These are phyloP conservation scores for Chytriomyces confervae DNA, from an alignment of 192 early-diverging fungal species.

Conservation along the genomic window DNA sequence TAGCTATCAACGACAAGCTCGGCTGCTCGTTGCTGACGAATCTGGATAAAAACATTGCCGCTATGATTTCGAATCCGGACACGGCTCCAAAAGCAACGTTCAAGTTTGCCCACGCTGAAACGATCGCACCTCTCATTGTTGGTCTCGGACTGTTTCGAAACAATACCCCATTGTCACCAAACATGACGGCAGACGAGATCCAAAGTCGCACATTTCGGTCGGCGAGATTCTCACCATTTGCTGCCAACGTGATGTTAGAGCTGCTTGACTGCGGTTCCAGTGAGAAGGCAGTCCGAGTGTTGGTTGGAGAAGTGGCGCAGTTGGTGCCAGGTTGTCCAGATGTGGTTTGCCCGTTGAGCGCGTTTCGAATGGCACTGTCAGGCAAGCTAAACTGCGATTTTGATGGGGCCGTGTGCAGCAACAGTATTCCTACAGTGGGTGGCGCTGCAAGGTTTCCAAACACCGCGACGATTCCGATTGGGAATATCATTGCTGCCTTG, in stretches of 20 bases:
- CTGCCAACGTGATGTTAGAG: constrained; percentile 43
- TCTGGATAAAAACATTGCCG: constrained; percentile 32
- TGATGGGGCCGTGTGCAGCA: constrained; percentile 38
- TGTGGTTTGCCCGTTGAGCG: constrained; percentile 10
- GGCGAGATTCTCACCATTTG: constrained; percentile 34
- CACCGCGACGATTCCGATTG: neutral
- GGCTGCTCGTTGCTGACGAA: constrained; percentile 43
- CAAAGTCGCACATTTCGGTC: constrained; percentile 21
- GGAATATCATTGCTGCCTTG: neutral
- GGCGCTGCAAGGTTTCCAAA: constrained; percentile 18
- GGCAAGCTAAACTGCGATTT: constrained; percentile 44
- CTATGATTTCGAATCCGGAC: neutral
- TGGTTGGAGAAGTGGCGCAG: constrained; percentile 33
- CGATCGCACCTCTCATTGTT: constrained; percentile 37
- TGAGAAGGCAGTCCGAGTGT: constrained; percentile 24
- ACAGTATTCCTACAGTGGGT: constrained; percentile 19
- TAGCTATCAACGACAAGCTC: constrained; percentile 33
- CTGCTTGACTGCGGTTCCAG: constrained; percentile 30
- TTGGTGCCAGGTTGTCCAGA: constrained; percentile 34
- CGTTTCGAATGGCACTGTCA: constrained; percentile 22
- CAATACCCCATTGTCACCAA: constrained; percentile 1
- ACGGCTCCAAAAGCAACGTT: constrained; percentile 24
- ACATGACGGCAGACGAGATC: constrained; percentile 34
- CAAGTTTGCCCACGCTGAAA: constrained; percentile 43
- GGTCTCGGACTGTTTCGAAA: constrained; percentile 39